Conservation (phyloP, 371 early-diverging fungal genomes). For the Lichtheimia ramosa region DNA sequence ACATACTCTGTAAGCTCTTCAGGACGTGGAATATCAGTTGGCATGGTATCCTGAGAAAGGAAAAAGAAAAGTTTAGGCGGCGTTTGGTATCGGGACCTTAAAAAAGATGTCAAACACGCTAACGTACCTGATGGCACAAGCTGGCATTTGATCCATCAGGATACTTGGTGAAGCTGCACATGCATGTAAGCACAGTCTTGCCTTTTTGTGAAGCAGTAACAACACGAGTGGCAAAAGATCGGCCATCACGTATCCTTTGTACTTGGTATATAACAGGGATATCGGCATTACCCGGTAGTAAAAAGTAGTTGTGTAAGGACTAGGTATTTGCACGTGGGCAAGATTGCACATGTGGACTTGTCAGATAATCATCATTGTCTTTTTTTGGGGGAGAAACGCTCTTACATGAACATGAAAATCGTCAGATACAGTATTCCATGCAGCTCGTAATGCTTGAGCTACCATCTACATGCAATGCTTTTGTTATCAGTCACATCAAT, state of each 20-base stretch:
- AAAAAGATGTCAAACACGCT: too few species aligned
- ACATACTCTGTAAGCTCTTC: conserved; percentile 31
- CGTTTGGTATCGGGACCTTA: too few species aligned
- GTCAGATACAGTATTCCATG: conserved; percentile 72
- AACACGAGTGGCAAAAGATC: conserved; percentile 41
- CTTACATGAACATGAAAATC: conserved; percentile 70
- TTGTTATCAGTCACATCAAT: too few species aligned
- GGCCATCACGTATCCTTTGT: conserved; percentile 39
- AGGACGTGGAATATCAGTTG: conserved; percentile 19
- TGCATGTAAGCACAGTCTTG: conserved; percentile 33
- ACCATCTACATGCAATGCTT: conserved; percentile 48
- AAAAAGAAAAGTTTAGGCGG: too few species aligned
- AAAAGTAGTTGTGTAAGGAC: conserved; percentile 43
- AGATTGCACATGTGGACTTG: too few species aligned
- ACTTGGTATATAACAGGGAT: conserved; percentile 43
- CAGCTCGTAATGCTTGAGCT: conserved; percentile 82
- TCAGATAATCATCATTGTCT: too few species aligned
- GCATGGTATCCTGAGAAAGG: conserved; percentile 22
- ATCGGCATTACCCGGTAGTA: conserved; percentile 32
- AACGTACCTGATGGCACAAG: conserved; percentile 39
- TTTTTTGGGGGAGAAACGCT: background rate
- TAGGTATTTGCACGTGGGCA: conserved; percentile 1
- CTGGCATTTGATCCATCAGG: conserved; percentile 17
- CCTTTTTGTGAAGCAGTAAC: conserved; percentile 43
- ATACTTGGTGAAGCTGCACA: conserved; percentile 33